These are phyloP conservation scores for Verticillium longisporum DNA, from an alignment of 2,329 filamentous ascomycete species.

Conservation along the genomic window DNA sequence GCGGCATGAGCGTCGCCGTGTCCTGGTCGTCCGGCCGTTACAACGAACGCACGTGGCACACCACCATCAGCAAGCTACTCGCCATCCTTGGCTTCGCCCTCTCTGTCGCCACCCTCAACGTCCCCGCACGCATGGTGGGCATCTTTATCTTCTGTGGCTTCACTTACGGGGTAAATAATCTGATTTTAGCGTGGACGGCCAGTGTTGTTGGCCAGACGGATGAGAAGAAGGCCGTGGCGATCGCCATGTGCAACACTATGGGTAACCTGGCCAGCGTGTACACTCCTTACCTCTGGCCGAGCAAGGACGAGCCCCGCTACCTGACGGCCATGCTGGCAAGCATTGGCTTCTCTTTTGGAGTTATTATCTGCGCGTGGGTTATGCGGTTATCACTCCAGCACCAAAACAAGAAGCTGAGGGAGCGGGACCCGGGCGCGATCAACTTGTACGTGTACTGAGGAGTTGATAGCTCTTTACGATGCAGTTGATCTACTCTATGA, in stretches of 20 bases:
- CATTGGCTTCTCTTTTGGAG: constrained; percentile 21
- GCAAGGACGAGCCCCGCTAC: constrained; percentile 8
- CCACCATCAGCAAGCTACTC: constrained; percentile 32
- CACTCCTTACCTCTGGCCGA: constrained; percentile 14
- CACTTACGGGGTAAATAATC: constrained; percentile 31
- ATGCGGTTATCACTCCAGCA: constrained; percentile 24
- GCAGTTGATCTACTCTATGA: too few species aligned
- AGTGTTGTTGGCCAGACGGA: constrained; percentile 33
- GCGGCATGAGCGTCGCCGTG: constrained; percentile 27
- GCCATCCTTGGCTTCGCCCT: constrained; percentile 23
- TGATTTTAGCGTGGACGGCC: constrained; percentile 36
- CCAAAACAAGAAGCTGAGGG: constrained; percentile 24
- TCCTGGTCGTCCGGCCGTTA: constrained; percentile 34
- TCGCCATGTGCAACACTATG: constrained; percentile 20
- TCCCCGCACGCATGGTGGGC: constrained; percentile 10
- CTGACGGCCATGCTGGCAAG: constrained; percentile 14
- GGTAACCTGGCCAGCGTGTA: constrained; percentile 11
- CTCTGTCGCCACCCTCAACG: constrained; percentile 16
- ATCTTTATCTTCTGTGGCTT: constrained; percentile 25
- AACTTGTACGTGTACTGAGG: constrained; percentile 22
- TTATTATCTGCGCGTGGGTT: constrained; percentile 27
- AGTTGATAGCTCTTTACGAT: too few species aligned
- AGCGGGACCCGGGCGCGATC: constrained; percentile 13
- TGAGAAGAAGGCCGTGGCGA: constrained; percentile 37
- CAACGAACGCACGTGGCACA: constrained; percentile 42